Evolutionary conservation across 2,329 filamentous ascomycete genomes (phyloP).

Genomic region (Microascus cirrosus): DNA sequence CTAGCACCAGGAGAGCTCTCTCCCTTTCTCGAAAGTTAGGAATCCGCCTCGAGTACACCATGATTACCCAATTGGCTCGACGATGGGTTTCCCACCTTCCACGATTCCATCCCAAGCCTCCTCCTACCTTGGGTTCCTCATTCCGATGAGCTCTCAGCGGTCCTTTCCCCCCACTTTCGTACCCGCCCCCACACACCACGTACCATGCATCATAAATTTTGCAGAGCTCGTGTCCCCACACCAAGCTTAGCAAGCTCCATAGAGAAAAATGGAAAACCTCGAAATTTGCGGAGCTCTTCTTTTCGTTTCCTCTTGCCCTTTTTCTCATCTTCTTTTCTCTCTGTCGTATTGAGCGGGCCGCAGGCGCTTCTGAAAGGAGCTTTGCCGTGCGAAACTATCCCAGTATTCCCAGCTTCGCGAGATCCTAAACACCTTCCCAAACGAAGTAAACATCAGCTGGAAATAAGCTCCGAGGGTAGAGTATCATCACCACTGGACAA

Average conservation of each 20-base stretch:
- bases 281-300: neutral
- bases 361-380: no score
- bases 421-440: neutral
- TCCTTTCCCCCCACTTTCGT: neutral
- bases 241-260: neutral
- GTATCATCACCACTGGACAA: neutral
- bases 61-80: no score
- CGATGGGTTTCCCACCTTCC: neutral
- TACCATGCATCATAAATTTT: neutral
- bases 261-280: neutral
- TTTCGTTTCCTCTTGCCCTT: neutral
- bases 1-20: no score
- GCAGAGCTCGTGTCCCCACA: neutral
- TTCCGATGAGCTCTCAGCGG: neutral
- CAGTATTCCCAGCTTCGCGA: neutral
- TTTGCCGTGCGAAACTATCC: neutral
- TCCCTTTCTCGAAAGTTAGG: no score
- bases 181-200: neutral
- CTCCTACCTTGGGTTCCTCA: neutral
- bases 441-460: neutral
- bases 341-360: no score
- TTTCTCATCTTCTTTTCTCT: neutral
- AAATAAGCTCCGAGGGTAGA: neutral
- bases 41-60: no score
- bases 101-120: neutral